Evolutionary conservation across 2,329 filamentous ascomycete species (phyloP).

Genomic region (Ophiostoma australiae): DNA sequence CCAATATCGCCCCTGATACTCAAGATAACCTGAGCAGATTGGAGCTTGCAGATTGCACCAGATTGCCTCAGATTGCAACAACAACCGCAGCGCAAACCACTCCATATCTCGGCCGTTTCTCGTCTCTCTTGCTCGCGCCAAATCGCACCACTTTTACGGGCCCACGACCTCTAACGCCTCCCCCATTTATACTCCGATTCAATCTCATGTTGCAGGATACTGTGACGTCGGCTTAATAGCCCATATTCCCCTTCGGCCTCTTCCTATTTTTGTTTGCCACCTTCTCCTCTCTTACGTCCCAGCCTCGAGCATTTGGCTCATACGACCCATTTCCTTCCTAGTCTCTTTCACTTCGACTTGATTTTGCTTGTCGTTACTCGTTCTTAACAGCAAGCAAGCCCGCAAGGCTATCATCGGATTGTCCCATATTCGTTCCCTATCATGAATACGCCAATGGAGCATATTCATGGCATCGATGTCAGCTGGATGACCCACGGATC

Average conservation of each 20-base stretch:
- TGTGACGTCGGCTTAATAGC: conserved; percentile 24
- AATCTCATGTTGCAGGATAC: conserved; percentile 19
- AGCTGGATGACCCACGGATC: conserved; percentile 83
- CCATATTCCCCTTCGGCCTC: conserved; percentile 14
- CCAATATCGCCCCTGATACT: not conserved
- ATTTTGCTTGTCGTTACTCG: not conserved
- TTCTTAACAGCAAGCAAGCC: not conserved
- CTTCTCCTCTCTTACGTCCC: not conserved
- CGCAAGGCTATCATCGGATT: not conserved
- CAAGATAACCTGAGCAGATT: not conserved
- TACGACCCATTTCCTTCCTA: not conserved
- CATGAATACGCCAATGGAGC: conserved; percentile 56
- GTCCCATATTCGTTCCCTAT: not conserved
- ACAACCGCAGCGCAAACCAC: conserved; percentile 12
- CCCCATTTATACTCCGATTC: conserved; percentile 9
- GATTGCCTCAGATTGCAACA: not conserved
- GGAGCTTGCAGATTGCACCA: not conserved
- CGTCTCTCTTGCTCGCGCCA: conserved; percentile 1
- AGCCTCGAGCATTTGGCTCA: not conserved
- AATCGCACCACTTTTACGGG: conserved; percentile 15
- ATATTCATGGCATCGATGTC: conserved; percentile 76
- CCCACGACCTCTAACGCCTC: conserved; percentile 11
- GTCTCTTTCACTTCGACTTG: not conserved
- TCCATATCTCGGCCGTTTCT: conserved; percentile 13
- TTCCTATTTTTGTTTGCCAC: not conserved